Evolutionary conservation across 2,329 filamentous ascomycete genomes (phyloP).

Genomic region (Aspergillus sp.): DNA sequence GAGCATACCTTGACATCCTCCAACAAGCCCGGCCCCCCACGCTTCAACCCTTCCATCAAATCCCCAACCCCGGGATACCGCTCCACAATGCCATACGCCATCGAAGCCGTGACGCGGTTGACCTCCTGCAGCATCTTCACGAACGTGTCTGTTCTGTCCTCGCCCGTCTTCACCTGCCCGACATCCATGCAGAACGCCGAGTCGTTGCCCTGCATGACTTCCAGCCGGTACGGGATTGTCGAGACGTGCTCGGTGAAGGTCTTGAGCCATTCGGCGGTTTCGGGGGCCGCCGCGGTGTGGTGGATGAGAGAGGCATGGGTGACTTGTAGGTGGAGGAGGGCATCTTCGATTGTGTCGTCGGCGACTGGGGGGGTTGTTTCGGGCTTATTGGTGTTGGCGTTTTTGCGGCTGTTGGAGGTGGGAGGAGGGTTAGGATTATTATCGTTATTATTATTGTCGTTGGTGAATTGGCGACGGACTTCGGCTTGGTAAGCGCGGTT

Average conservation of each 20-base stretch:
- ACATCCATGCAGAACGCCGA: slow-evolving; percentile 67
- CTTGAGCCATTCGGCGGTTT: slow-evolving; percentile 65
- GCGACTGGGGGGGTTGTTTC: slow-evolving; percentile 47
- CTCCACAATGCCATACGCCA: slow-evolving; percentile 60
- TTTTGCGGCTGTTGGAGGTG: slow-evolving; percentile 11
- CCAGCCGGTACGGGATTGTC: slow-evolving; percentile 59
- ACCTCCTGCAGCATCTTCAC: slow-evolving; percentile 70
- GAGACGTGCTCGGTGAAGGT: slow-evolving; percentile 72
- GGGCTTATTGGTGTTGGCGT: slow-evolving; percentile 29
- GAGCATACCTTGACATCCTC: slow-evolving; percentile 46
- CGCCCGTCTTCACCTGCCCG: slow-evolving; percentile 65
- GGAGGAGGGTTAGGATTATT: neutral
- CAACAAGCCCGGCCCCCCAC: slow-evolving; percentile 52
- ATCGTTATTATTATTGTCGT: slow-evolving; percentile 11
- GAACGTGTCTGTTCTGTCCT: slow-evolving; percentile 59
- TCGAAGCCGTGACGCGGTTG: slow-evolving; percentile 59
- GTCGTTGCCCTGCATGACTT: slow-evolving; percentile 41
- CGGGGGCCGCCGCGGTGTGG: slow-evolving; percentile 52
- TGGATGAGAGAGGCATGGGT: slow-evolving; percentile 60
- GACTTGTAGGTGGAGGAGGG: slow-evolving; percentile 62
- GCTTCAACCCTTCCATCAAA: slow-evolving; percentile 53
- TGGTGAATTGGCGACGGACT: slow-evolving; percentile 45
- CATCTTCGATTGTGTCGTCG: slow-evolving; percentile 62
- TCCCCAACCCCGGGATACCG: slow-evolving; percentile 52
- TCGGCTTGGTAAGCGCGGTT: slow-evolving; percentile 61